phyloP scores from a whole-genome alignment of 768 basidiomycete species.

The Termitomyces sp. region DNA sequence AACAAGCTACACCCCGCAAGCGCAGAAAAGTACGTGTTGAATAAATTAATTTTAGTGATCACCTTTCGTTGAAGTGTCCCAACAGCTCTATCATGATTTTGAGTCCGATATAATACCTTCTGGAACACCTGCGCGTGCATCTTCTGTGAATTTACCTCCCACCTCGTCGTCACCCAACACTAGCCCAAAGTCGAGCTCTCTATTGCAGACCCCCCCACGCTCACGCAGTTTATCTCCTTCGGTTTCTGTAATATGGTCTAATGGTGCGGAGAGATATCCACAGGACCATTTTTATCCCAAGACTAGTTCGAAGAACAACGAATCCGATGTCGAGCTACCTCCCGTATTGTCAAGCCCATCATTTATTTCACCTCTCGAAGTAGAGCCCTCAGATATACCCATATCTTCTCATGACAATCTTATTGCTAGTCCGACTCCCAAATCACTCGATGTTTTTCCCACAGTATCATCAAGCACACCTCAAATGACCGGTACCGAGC shows the following conservation, averaged over 20 bases:
- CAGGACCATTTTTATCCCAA: neutral
- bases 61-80: neutral
- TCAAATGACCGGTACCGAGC: neutral
- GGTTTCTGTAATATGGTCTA: neutral
- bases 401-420: neutral
- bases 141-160: neutral
- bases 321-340: neutral
- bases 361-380: neutral
- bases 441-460: neutral
- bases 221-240: neutral
- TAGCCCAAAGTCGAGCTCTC: conserved; percentile 7
- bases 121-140: neutral
- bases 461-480: neutral
- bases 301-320: neutral
- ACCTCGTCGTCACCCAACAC: neutral
- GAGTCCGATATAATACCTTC: neutral
- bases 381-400: neutral
- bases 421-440: neutral
- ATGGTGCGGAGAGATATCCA: neutral
- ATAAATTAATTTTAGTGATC: neutral
- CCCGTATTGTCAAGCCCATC: neutral
- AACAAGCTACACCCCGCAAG: conserved; percentile 1
- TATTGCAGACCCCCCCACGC: neutral
- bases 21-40: conserved; percentile 13
- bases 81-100: conserved; percentile 2